Base-by-base conservation (phyloP, 139 green algal species). In the Deuterostichococcus epilithicus region DNA sequence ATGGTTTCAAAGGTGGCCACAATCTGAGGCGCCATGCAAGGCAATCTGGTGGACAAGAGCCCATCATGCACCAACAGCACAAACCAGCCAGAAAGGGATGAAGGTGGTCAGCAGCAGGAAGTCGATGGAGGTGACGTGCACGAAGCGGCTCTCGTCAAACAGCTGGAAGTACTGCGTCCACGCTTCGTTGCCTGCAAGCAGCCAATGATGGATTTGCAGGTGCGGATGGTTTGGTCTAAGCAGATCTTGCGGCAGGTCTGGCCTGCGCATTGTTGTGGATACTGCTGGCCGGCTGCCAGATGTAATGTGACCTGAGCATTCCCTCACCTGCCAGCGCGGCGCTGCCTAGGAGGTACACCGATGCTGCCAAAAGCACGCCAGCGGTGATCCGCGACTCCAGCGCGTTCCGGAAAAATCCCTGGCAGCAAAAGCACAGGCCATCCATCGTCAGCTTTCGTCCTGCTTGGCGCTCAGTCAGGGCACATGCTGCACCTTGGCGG, bases 31-130 rank as follows among this genome's bases (percentile, higher is more conserved):
- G n/a, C n/a, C n/a, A n/a, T n/a, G n/a, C n/a, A n/a, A n/a, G n/a
- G n/a, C n/a, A n/a, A n/a, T n/a, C n/a, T n/a, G n/a, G n/a, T n/a
- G n/a, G n/a, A n/a, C n/a, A n/a, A n/a, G n/a, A n/a, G n/a, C n/a
- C n/a, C n/a, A n/a, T n/a, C n/a, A n/a, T n/a, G 15, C 63, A 81
- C 81, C n/a, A n/a, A n/a, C n/a, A n/a, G n/a, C n/a, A n/a, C n/a
- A n/a, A n/a, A n/a, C n/a, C 18, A 97, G 91, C 92, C 93, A 97
- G 74, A 96, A 94, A 8, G 92, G 92, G 5, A 83, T 78, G 42
- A 96, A 84, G 0, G 82, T 58, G 10, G 82, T 91, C n/a, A 93
- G 81, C 42, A 85, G 85, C 23, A 80, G 37, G 71, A 95, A 97
- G 85, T 97, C 93, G 0, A 96, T 8, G 15, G 82, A 91, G 63